Base-by-base conservation (phyloP, 202 grass and related monocot species). In the Miscanthus sacchariflorus region DNA sequence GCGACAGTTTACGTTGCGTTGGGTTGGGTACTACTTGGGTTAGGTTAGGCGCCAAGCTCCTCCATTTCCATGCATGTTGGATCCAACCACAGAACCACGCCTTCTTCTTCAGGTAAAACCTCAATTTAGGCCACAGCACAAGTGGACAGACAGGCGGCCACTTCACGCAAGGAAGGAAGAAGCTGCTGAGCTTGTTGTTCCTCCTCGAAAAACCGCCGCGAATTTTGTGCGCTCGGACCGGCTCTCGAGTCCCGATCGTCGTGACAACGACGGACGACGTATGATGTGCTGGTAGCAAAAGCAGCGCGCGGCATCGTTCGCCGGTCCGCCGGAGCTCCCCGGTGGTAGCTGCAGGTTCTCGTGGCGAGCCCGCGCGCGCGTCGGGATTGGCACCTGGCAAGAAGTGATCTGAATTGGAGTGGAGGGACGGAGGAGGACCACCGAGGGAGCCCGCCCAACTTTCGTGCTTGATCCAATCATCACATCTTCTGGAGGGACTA, bases 381-480 rank as follows among this genome's bases (percentile, higher is more conserved):
- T 63, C 23, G 81, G 23, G 40, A 52, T 49, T 24, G 80, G 73
- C 48, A 24, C 38, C 5, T 78, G 30, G 61, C 73, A 14, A 58
- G 38, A 81, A 85, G 49, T 77, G 82, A 72, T 72, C 49, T 56
- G 33, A 49, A 77, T 75, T 77, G 59, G 85, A 33, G 28, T 7
- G 66, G 66, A 68, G 12, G 28, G 25, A 56, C 0, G 1, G 2
- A 6, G 12, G 65, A 68, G 50, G 88, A 18, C 77, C 77, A 24
- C 10, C 56, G 7, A n/a, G 56, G 3, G 72, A 33, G 50, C 52
- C 18, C 76, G 58, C 68, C 75, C 45, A 50, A 68, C 80, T 23
- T 83, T 21, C 30, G 1, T 23, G 49, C 33, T 66, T 42, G 77
- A 85, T 88, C 82, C 82, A 64, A 82, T 91, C 90, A 35, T 84